Percentiles rank a stretch among this genome's conserved stretches.
phyloP scores from a whole-genome alignment of 2,329 filamentous ascomycete species.

The Aspergillus aculeatinus region DNA sequence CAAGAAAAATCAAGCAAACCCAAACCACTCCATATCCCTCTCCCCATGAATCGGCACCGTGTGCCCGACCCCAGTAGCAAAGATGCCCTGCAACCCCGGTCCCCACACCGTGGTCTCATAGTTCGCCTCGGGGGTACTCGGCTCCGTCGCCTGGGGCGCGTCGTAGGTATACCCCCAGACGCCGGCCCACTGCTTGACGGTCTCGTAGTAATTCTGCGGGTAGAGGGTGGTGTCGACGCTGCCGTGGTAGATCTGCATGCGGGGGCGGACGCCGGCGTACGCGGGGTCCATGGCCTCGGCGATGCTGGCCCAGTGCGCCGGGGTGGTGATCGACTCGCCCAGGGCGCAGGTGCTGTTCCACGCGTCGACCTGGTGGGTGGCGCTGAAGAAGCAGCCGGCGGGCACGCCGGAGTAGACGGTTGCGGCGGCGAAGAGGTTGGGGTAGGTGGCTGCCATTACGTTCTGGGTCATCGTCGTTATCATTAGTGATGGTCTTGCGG shows the following conservation, averaged over 20 bases:
- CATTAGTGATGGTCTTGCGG: neutral
- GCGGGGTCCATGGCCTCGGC: slow-evolving; percentile 25
- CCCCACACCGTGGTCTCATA: slow-evolving; percentile 27
- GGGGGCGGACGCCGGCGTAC: slow-evolving; percentile 50
- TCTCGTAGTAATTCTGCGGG: slow-evolving; percentile 58
- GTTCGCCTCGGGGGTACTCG: slow-evolving; percentile 17
- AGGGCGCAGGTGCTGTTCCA: slow-evolving; percentile 28
- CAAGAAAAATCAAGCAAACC: slow-evolving; percentile 14
- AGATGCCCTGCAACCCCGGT: slow-evolving; percentile 22
- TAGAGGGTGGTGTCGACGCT: slow-evolving; percentile 52
- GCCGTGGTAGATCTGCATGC: slow-evolving; percentile 61
- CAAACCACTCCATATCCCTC: slow-evolving; percentile 27
- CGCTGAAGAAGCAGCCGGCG: slow-evolving; percentile 24
- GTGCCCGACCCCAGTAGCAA: slow-evolving; percentile 24
- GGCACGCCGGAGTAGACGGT: slow-evolving; percentile 21
- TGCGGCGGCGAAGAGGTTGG: slow-evolving; percentile 24
- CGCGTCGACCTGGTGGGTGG: slow-evolving; percentile 15
- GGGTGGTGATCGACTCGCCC: slow-evolving; percentile 21
- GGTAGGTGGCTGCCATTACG: slow-evolving; percentile 24
- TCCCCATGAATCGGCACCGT: slow-evolving; percentile 21
- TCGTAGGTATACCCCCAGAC: slow-evolving; percentile 44
- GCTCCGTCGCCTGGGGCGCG: slow-evolving; percentile 14
- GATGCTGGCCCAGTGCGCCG: slow-evolving; percentile 21
- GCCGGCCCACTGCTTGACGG: slow-evolving; percentile 57
- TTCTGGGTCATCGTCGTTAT: slow-evolving; percentile 12